phyloP scores from a whole-genome alignment of 1,139 yeast genomes.

The Zygosaccharomyces sapae region DNA sequence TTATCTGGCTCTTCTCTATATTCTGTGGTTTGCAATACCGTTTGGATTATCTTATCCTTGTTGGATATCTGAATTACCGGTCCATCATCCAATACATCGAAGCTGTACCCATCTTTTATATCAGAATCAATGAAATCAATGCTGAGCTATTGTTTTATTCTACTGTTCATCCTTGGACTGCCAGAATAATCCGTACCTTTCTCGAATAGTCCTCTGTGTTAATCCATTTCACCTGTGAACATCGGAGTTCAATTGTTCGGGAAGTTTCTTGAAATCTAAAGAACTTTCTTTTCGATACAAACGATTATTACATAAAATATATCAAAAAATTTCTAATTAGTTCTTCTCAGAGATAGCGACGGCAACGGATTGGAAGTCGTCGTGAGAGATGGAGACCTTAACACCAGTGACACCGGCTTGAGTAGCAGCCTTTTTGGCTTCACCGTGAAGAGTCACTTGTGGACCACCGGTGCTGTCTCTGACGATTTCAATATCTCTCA shows the following conservation, averaged over 20 bases:
- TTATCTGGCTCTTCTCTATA: background rate
- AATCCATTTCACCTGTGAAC: background rate
- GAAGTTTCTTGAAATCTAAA: background rate
- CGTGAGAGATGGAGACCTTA: conserved; percentile 89
- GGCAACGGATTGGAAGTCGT: conserved; percentile 95
- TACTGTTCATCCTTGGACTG: background rate
- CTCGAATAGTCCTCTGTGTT: background rate
- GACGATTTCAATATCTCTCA: conserved; percentile 81
- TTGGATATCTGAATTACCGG: too few relatives aligned
- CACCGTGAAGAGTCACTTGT: conserved; percentile 66
- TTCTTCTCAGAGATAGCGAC: conserved; percentile 67
- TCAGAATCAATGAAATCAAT: background rate
- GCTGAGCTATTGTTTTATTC: background rate
- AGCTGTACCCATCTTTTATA: background rate
- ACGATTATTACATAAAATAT: background rate
- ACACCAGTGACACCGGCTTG: conserved; percentile 66
- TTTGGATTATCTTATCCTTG: background rate
- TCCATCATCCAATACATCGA: too few relatives aligned
- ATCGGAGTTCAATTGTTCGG: background rate
- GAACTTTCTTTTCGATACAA: background rate
- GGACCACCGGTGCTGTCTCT: conserved; percentile 87
- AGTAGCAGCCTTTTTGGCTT: conserved; percentile 69
- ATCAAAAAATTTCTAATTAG: conserved; percentile 2
- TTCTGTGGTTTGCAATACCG: background rate
- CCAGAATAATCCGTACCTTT: background rate